Evolutionary conservation across 2,329 filamentous ascomycete species (phyloP), one percentile per base, ranked within the genome.

Genomic region (Calycina marina): DNA sequence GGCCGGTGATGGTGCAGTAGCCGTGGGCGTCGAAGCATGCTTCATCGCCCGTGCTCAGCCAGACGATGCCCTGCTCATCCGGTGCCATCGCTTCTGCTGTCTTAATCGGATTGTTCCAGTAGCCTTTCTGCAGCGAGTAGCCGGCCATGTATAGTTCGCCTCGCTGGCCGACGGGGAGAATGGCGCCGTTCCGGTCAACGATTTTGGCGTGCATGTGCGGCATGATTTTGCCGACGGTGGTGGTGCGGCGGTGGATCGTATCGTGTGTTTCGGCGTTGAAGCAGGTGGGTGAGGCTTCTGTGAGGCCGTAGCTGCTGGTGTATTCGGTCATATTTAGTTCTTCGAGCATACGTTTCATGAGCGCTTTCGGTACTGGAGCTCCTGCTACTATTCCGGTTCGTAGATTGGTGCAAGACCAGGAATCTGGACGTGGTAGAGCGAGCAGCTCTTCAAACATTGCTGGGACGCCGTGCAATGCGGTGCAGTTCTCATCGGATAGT

Each of bases 31-130:
- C 83, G 69, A 96, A 92, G 32, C 63, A 60, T 2, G 85, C 90
- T 60, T 96, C 88, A 49, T 98, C 90, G 13, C 90, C 90, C 0
- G 80, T 92, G 56, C 80, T 65, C 79, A 96, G 90, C 88, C 88
- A 96, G 8, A n/a, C n/a, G 20, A 22, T 22, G 20, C 40, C 39
- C 15, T 57, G 40, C 40, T 47, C 31, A 22, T 54, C 50, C 14
- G 17, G 18, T 11, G 30, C 37, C 40, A 54, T 46, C 3, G 38
- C 47, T 25, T 53, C 47, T 10, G 30, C 29, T 1, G 52, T 56
- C 33, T 48, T 46, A 10, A 37, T 40, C 1, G 39, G 30, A 40
- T 78, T 72, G 4, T 56, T 61, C 69, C 70, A 81, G 48, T 83
- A 82, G 18, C 68, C 71, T 43, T 74, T 75, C 68, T 51, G 45